Evolutionary conservation across 1,284 basidiomycete species (phyloP).

Genomic region (Naganishia albida): DNA sequence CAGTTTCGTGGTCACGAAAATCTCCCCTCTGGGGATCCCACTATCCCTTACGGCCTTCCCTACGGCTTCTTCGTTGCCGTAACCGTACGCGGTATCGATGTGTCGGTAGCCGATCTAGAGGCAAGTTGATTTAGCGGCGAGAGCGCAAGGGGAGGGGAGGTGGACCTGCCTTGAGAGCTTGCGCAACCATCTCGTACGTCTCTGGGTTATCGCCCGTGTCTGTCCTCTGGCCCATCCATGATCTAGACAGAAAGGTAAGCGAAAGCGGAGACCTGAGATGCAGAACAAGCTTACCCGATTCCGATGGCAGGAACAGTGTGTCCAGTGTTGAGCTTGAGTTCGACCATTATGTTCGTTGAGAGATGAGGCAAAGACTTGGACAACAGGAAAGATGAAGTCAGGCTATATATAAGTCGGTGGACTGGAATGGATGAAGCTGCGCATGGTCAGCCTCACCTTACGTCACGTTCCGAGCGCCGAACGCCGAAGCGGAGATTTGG

Average conservation of each 20-base stretch:
- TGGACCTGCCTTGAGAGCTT: slow-evolving; percentile 36
- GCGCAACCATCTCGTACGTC: slow-evolving; percentile 38
- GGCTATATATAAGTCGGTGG: background rate
- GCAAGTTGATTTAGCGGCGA: slow-evolving; percentile 14
- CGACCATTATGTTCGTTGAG: background rate
- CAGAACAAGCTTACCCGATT: slow-evolving; percentile 31
- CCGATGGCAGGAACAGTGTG: slow-evolving; percentile 45
- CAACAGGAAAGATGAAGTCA: slow-evolving; percentile 40
- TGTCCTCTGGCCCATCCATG: slow-evolving; percentile 37
- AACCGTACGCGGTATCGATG: slow-evolving; percentile 39
- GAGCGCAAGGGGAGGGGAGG: background rate
- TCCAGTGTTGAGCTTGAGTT: slow-evolving; percentile 49
- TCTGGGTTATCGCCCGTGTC: slow-evolving; percentile 36
- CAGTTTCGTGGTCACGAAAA: slow-evolving; percentile 58
- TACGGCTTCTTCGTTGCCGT: slow-evolving; percentile 56
- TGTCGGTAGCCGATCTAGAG: slow-evolving; percentile 41
- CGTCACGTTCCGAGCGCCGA: background rate
- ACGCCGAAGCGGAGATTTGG: background rate
- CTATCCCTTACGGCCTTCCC: slow-evolving; percentile 58
- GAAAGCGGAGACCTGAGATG: background rate
- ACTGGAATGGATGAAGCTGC: background rate
- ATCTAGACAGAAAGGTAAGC: slow-evolving; percentile 28
- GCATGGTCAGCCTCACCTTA: background rate
- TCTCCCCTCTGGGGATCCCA: slow-evolving; percentile 55
- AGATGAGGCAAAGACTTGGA: background rate